A percentile compares a stretch with the other conserved stretches of the same genome.
Conservation (phyloP, 257 asterid genomes). For the Ilex asprella region DNA sequence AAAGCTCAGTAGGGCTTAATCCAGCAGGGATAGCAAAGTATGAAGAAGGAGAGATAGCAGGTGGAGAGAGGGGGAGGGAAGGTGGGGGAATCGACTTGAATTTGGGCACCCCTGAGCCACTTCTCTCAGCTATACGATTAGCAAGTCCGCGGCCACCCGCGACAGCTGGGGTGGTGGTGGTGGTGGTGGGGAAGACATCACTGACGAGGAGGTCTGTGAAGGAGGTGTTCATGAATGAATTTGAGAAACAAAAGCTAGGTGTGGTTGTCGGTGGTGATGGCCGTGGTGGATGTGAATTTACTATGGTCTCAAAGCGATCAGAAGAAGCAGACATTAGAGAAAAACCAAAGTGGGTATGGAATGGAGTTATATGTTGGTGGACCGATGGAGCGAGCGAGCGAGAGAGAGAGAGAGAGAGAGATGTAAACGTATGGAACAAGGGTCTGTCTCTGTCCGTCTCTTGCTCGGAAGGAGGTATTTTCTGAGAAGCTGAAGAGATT, state of each 20-base stretch:
- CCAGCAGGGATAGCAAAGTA: constrained; percentile 81
- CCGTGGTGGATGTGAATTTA: constrained; percentile 1
- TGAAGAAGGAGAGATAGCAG: constrained; percentile 68
- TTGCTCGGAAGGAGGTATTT: not conserved
- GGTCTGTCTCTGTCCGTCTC: too few species aligned
- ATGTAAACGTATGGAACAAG: constrained; percentile 9
- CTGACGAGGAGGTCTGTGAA: constrained; percentile 53
- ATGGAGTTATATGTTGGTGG: not conserved
- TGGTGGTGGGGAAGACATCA: constrained; percentile 28
- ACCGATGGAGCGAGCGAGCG: not conserved
- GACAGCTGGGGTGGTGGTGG: constrained; percentile 10
- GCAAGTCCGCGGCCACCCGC: constrained; percentile 27
- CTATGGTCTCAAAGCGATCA: constrained; percentile 16
- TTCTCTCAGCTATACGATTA: constrained; percentile 64
- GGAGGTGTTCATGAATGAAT: constrained; percentile 35
- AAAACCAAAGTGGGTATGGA: not conserved
- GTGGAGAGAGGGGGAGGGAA: constrained; percentile 63
- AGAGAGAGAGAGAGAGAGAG: not conserved
- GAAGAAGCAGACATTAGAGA: constrained; percentile 32
- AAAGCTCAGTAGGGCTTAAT: constrained; percentile 64
- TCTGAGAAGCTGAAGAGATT: constrained; percentile 11
- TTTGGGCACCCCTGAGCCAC: constrained; percentile 65
- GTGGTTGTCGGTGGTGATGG: not conserved
- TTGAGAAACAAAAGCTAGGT: constrained; percentile 10
- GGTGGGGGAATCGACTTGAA: constrained; percentile 82